phyloP scores from a whole-genome alignment of 495 filamentous ascomycete genomes.

The Penicillium fimorum region DNA sequence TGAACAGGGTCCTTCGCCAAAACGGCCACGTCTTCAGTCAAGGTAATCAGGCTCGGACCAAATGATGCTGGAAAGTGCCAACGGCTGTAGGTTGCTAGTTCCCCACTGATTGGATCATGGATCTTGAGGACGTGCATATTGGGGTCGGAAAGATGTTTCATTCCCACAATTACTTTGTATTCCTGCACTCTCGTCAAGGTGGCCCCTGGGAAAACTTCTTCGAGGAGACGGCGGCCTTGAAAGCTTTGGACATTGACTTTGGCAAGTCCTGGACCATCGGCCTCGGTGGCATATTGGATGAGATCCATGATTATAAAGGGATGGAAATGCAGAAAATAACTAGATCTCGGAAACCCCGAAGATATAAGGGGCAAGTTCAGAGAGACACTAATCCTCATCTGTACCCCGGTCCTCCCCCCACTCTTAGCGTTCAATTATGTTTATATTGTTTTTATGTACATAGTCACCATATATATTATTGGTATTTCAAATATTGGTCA shows the following conservation, averaged over 20 bases:
- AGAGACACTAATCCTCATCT: too few species aligned
- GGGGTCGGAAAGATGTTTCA: conserved; percentile 27
- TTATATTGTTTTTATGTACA: too few species aligned
- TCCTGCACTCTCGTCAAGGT: conserved; percentile 4
- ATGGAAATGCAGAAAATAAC: neutral
- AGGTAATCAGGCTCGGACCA: conserved; percentile 1
- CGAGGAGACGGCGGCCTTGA: conserved; percentile 10
- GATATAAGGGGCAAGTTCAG: neutral
- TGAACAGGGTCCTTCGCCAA: conserved; percentile 15
- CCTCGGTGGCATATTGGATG: conserved; percentile 25
- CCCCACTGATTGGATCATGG: conserved; percentile 15
- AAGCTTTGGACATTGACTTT: conserved; percentile 27
- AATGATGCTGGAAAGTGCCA: conserved; percentile 24
- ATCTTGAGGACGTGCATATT: conserved; percentile 28
- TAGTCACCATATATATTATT: too few species aligned
- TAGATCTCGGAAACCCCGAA: neutral
- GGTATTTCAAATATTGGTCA: too few species aligned
- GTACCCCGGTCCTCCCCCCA: too few species aligned
- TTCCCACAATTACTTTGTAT: conserved; percentile 22
- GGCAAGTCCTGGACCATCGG: conserved; percentile 20
- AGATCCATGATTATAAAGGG: neutral
- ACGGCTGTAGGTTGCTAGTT: conserved; percentile 21
- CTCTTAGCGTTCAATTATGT: too few species aligned
- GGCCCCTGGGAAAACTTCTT: conserved; percentile 19
- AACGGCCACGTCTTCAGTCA: conserved; percentile 21